Evolutionary conservation across 208 protist species (phyloP), one percentile per base, ranked within the genome.

Genomic region (Crithidia fasciculata): DNA sequence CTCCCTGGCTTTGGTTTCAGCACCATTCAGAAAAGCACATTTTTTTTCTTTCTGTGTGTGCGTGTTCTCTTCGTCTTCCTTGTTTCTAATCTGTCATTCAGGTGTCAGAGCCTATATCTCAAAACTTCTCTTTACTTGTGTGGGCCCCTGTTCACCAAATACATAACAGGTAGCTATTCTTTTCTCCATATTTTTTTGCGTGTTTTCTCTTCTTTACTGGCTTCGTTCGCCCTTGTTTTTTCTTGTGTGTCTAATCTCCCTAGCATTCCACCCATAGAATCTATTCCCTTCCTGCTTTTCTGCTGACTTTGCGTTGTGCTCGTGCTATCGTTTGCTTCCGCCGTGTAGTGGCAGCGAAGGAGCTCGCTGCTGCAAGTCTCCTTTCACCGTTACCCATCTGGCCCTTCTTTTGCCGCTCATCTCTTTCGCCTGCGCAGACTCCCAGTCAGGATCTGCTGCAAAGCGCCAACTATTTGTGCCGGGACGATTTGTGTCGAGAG

Each of bases 261-360:
- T 54, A 61, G 15, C 19, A 61, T 55, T 57, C 50, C 62, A 68
- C 62, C 18, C 62, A 66, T 66, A 57, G 62, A 68, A 37, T 45
- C 10, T 57, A 43, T 68, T 39, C 8, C 45, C 28, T 57, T 36
- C 10, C 16, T 7, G 43, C 16, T 55, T 66, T 55, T 47, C 5
- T 64, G 36, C 3, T 52, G n/a, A 8, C 39, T 45, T 41, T 45
- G 16, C 28, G 5, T 61, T 52, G 37, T 52, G n/a, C 2, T 55
- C 50, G 28, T 53, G 19, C 28, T 19, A 43, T 52, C 52, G 39
- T 64, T 19, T 28, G 13, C 28, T 52, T 52, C 8, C 41, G 45
- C 45, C 7, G 12, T 8, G 12, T 49, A 8, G 45, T 49, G 45
- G 28, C 28, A 28, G 28, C 28, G 28, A 28, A 28, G 28, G 28